Percentiles rank a stretch among this genome's conserved stretches.
Evolutionary conservation across 257 asterid species (phyloP).

Genomic region (Avicennia marina): DNA sequence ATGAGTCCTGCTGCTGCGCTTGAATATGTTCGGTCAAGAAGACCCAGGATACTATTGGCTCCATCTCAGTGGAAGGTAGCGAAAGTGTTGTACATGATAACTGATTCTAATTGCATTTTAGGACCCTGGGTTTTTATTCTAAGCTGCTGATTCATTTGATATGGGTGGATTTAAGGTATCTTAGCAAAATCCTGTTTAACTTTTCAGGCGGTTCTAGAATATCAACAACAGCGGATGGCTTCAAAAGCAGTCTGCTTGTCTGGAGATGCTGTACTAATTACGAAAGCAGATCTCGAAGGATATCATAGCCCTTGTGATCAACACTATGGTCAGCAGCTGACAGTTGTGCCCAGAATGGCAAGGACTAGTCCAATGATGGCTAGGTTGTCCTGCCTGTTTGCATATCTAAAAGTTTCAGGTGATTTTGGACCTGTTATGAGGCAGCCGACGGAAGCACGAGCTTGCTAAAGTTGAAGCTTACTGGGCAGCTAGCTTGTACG

Average conservation of each 20-base stretch:
- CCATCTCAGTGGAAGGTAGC: slow-evolving; percentile 90
- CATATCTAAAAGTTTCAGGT: slow-evolving; percentile 68
- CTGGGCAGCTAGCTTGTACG: not conserved
- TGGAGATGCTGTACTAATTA: slow-evolving; percentile 73
- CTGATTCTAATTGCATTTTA: not conserved
- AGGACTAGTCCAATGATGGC: slow-evolving; percentile 69
- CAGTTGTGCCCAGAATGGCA: slow-evolving; percentile 30
- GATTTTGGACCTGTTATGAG: slow-evolving; percentile 42
- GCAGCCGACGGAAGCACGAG: slow-evolving; percentile 70
- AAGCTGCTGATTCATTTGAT: not conserved
- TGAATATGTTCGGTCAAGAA: slow-evolving; percentile 74
- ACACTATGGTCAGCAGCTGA: slow-evolving; percentile 38
- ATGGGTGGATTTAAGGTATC: not conserved
- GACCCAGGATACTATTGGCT: slow-evolving; percentile 85
- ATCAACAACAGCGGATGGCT: slow-evolving; percentile 47
- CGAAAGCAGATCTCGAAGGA: slow-evolving; percentile 93
- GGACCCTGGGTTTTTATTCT: not conserved
- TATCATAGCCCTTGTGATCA: slow-evolving; percentile 50
- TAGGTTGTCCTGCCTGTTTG: slow-evolving; percentile 73
- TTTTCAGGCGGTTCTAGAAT: slow-evolving; percentile 85
- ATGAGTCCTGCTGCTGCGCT: slow-evolving; percentile 82
- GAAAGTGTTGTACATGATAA: not conserved
- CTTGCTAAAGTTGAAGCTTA: not conserved
- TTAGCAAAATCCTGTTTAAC: not conserved
- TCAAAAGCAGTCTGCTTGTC: slow-evolving; percentile 40